Conservation (phyloP, 176 grass and related monocot species). For the Thalia dealbata region DNA sequence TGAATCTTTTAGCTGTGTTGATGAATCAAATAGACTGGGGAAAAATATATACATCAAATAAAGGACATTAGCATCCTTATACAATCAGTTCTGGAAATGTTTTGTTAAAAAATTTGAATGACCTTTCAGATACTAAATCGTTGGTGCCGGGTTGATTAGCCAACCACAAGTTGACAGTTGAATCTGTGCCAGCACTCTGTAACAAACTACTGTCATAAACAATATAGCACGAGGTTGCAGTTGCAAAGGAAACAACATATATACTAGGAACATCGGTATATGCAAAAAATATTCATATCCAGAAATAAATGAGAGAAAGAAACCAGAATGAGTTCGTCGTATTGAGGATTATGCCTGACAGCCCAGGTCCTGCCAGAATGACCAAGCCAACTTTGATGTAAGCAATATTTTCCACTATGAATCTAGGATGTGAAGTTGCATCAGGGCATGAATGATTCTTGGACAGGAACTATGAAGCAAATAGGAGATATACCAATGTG, state of each 20-base stretch:
- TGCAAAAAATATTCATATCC: not conserved
- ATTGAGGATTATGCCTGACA: slow-evolving; percentile 70
- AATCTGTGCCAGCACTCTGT: slow-evolving; percentile 98
- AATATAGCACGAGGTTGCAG: not conserved
- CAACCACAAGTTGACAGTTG: slow-evolving; percentile 92
- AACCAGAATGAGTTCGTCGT: slow-evolving; percentile 81
- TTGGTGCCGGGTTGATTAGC: slow-evolving; percentile 39
- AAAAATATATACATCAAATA: slow-evolving; percentile 29
- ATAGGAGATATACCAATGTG: slow-evolving; percentile 62
- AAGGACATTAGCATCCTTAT: slow-evolving; percentile 14
- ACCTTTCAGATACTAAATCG: slow-evolving; percentile 65
- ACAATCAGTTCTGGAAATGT: not conserved
- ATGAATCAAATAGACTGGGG: slow-evolving; percentile 51
- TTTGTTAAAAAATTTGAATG: not conserved
- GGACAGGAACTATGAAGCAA: not conserved
- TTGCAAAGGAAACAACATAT: not conserved
- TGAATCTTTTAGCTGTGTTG: slow-evolving; percentile 49
- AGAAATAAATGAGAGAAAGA: not conserved
- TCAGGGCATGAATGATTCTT: not conserved
- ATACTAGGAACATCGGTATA: not conserved
- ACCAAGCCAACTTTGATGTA: not conserved
- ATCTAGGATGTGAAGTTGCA: not conserved
- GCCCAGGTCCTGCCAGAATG: slow-evolving; percentile 70
- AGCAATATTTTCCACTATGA: not conserved
- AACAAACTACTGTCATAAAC: slow-evolving; percentile 26